Conservation (phyloP, 2,329 filamentous ascomycete genomes). For the Beauveria sp. region DNA sequence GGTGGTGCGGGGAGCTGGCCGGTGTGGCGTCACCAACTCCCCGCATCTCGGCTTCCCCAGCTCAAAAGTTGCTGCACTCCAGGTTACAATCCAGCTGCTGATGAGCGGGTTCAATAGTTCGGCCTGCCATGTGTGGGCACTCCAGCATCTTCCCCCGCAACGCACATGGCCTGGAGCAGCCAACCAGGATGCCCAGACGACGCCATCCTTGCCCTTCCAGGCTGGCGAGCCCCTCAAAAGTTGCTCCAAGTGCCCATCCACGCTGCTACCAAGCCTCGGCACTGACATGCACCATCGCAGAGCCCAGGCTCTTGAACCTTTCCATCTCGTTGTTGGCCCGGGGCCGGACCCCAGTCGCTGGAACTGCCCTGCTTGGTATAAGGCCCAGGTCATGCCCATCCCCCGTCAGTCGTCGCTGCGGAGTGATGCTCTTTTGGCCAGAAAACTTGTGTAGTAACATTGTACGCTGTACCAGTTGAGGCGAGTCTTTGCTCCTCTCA, state of each 20-base stretch:
- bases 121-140: not conserved
- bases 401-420: not conserved
- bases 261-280: constrained; percentile 9
- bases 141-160: constrained; percentile 5
- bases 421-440: constrained; percentile 2
- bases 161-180: constrained; percentile 1
- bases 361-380: not conserved
- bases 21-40: constrained; percentile 5
- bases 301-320: not conserved
- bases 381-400: not conserved
- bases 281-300: not conserved
- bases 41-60: constrained; percentile 10
- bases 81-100: not conserved
- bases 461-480: not conserved
- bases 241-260: not conserved
- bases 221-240: not conserved
- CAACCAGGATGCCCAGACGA: not conserved
- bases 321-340: not conserved
- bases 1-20: constrained; percentile 2
- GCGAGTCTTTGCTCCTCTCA: not conserved
- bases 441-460: not conserved
- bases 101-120: not conserved
- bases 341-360: not conserved
- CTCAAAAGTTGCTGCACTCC: not conserved
- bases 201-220: not conserved